Evolutionary conservation across 2,329 filamentous ascomycete species (phyloP).

Genomic region (Fusarium circinatum): DNA sequence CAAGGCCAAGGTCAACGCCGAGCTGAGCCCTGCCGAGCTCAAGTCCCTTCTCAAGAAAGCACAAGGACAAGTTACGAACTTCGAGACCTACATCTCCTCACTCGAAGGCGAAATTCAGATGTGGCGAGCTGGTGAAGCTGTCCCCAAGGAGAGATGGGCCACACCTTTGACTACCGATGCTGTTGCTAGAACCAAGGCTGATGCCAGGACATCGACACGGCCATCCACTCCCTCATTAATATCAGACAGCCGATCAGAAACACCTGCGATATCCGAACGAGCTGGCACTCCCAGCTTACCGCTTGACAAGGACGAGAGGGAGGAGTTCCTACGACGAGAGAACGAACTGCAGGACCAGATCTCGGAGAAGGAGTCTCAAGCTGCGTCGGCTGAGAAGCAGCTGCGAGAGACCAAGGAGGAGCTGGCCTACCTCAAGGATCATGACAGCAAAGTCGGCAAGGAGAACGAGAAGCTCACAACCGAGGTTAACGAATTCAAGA

Average conservation of each 20-base stretch:
- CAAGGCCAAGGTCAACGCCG: constrained; percentile 99
- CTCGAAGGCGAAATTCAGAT: constrained; percentile 85
- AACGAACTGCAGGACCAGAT: constrained; percentile 98
- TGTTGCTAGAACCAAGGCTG: constrained; percentile 51
- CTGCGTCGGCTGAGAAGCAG: constrained; percentile 81
- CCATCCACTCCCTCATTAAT: constrained; percentile 64
- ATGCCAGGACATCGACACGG: constrained; percentile 55
- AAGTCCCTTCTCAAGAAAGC: constrained; percentile 93
- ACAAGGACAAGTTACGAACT: constrained; percentile 87
- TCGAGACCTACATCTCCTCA: constrained; percentile 84
- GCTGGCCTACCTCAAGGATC: constrained; percentile 84
- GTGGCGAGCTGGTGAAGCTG: constrained; percentile 88
- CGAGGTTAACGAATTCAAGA: constrained; percentile 92
- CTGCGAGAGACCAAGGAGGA: constrained; percentile 88
- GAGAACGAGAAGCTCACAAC: constrained; percentile 88
- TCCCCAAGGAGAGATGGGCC: constrained; percentile 91
- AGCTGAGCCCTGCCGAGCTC: constrained; percentile 94
- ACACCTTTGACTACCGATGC: constrained; percentile 67
- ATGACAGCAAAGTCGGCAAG: constrained; percentile 82
- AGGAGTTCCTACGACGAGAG: constrained; percentile 93
- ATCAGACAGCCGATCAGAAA: constrained; percentile 70
- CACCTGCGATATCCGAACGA: constrained; percentile 77
- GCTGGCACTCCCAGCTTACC: constrained; percentile 87
- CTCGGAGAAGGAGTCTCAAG: constrained; percentile 87
- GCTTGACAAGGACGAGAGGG: constrained; percentile 94